Evolutionary conservation across 352 stramenopile genomes (phyloP), one percentile per base, ranked within the genome.

Genomic region (Globisporangium abappressorium): DNA sequence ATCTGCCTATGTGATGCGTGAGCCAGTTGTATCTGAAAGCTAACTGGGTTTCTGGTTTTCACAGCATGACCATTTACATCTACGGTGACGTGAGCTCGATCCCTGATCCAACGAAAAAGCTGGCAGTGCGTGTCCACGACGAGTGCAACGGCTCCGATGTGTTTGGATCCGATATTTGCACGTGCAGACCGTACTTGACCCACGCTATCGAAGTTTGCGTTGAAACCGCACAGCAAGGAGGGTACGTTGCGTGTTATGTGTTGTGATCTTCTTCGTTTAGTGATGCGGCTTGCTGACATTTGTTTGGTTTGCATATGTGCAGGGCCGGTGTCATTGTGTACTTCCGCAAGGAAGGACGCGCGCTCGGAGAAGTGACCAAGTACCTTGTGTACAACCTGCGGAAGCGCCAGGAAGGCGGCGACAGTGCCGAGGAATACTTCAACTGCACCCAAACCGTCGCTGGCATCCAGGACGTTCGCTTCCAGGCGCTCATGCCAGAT

Each of bases 311-410:
- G 3, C 62, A 15, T 70, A 36, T 57, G 38, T 61, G 47, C 26
- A 95, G 88, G 53, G 93, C 88, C 67, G 97, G 97, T 46, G 85
- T 99, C 58, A 98, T 99, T 64, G 95, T 99, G 59, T 99, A 99
- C 76, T 99, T 98, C 76, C 94, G 98, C 20, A 99, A 99, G 78
- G 98, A 99, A 79, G 98, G 97, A 34, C 85, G 97, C 41, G 96
- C 93, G 26, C 82, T 99, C 11, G 97, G 97, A 51, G 97, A 99
- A 85, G 97, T 99, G 28, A 99, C 97, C 43, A 99, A 99, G 78
- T 99, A 99, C 78, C 79, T 99, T 20, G 98, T 99, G 20, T 99
- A 99, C 90, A 99, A 99, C 79, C 91, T 98, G 55, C 90, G 98
- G 56, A 99, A 99, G 85, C 92, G 98, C 43, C 97, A 99, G 68